phyloP scores from a whole-genome alignment of 1,284 basidiomycete genomes.

The Puccinia brachypodii region DNA sequence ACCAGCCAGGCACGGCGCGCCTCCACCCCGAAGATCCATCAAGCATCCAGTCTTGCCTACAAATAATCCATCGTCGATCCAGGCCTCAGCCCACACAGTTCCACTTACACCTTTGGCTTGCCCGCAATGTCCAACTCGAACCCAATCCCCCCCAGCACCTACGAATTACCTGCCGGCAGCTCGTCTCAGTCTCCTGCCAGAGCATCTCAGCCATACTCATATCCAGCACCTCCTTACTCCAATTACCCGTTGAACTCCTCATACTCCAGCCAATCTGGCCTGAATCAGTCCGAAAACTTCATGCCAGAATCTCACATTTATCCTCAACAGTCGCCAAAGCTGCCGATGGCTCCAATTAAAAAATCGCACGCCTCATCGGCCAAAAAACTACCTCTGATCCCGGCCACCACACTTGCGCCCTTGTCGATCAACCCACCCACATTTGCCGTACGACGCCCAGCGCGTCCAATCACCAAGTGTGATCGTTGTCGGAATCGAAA shows the following conservation, averaged over 20 bases:
- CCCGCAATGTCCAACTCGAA: too few species aligned
- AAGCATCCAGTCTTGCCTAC: too few species aligned
- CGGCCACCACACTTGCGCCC: not conserved
- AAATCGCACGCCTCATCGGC: not conserved
- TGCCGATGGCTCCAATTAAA: not conserved
- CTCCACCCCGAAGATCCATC: not conserved
- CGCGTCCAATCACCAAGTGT: slow-evolving; percentile 42
- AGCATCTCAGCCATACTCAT: too few species aligned
- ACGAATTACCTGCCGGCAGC: too few species aligned
- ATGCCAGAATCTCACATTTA: not conserved
- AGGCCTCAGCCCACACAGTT: too few species aligned
- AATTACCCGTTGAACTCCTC: not conserved
- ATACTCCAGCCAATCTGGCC: not conserved
- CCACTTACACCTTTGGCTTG: too few species aligned
- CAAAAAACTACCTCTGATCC: not conserved
- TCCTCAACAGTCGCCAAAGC: not conserved
- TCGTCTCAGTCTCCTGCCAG: too few species aligned
- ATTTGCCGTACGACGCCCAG: slow-evolving; percentile 3
- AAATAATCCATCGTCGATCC: too few species aligned
- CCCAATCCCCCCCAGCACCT: too few species aligned
- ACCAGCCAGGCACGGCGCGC: not conserved
- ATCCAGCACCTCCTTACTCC: not conserved
- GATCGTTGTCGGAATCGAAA: slow-evolving; percentile 39
- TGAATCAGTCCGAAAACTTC: not conserved
- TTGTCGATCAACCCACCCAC: not conserved